Evolutionary conservation across 768 basidiomycete genomes (phyloP).

Genomic region (Kwoniella heveanensis): DNA sequence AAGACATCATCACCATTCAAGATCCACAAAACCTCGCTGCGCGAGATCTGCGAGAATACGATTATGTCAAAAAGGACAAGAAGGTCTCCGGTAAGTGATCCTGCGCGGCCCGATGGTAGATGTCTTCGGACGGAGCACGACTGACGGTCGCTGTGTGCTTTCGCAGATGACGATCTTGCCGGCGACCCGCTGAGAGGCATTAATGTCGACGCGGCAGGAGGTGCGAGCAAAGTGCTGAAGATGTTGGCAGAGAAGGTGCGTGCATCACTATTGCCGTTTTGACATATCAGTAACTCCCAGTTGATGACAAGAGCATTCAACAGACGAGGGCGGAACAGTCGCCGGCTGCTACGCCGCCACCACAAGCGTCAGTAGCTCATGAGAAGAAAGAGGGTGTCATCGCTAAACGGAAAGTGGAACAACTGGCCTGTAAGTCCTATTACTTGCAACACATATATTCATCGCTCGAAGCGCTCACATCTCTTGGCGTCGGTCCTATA

Average conservation of each 20-base stretch:
- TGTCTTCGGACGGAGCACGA: too few species aligned
- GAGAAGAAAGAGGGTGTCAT: slow-evolving; percentile 46
- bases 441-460: neutral
- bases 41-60: slow-evolving; percentile 57
- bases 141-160: too few species aligned
- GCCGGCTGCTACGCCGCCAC: slow-evolving; percentile 14
- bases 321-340: slow-evolving; percentile 40
- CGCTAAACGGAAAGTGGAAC: slow-evolving; percentile 45
- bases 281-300: slow-evolving; percentile 3
- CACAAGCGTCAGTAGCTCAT: slow-evolving; percentile 2
- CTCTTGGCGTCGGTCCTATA: neutral
- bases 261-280: neutral
- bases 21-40: slow-evolving; percentile 57
- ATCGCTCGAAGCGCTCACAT: neutral
- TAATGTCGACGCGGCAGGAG: slow-evolving; percentile 58
- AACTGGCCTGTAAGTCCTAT: slow-evolving; percentile 40
- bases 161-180: slow-evolving; percentile 44
- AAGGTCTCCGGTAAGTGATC: slow-evolving; percentile 47
- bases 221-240: slow-evolving; percentile 56
- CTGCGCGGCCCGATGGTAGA: slow-evolving; percentile 1
- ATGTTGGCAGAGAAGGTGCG: slow-evolving; percentile 56
- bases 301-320: too few species aligned
- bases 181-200: slow-evolving; percentile 55
- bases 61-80: slow-evolving; percentile 58
- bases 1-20: slow-evolving; percentile 90